Base-by-base conservation (phyloP, 176 grass and related monocot species). In the Cenchrus fungigraminus region DNA sequence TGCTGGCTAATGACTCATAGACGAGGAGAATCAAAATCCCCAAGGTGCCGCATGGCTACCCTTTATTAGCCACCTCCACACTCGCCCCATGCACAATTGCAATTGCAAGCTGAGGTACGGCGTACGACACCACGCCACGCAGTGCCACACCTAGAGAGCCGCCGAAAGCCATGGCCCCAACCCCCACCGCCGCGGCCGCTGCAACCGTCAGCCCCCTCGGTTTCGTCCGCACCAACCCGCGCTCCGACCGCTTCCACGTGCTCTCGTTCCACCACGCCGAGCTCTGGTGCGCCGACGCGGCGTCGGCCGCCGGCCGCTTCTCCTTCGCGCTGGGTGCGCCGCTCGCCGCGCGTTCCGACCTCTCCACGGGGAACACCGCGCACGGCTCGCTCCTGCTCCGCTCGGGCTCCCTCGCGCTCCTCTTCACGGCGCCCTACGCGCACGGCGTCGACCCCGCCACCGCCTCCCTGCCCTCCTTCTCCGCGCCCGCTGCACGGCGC, bases 251-350 rank as follows among this genome's bases (percentile, higher is more conserved):
- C 43, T 95, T 98, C 87, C 78, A 58, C 19, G 82, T 86, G 46
- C 84, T 93, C 8, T 5, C 85, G 16, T 92, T 98, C 90, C 96
- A 98, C 89, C 96, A 98, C 73, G 71, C 94, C 40, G 93, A 98
- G 89, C 88, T 98, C 69, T 98, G 96, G 96, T 86, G 91, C 83
- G 51, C 84, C 12, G 91, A 94, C 85, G 91, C 96, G 0, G 78
- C 96, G 20, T 79, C 76, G 17, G 79, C 87, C 34, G 89, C 93
- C 20, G 91, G 87, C 10, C 93, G 96, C 49, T 98, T 98, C 89
- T 77, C 96, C 54, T 95, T 94, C 80, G 87, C 72, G 2, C 96
- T 98, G 15, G 96, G 93, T 64, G 87, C 89, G 80, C 91, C 89
- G 31, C 85, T 90, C 32, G 79, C 76, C n/a, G 89, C 95, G 14